A percentile compares a stretch with the other conserved stretches of the same genome.
Evolutionary conservation across 805 yeast genomes (phyloP).

Genomic region (Metschnikowia similis): DNA sequence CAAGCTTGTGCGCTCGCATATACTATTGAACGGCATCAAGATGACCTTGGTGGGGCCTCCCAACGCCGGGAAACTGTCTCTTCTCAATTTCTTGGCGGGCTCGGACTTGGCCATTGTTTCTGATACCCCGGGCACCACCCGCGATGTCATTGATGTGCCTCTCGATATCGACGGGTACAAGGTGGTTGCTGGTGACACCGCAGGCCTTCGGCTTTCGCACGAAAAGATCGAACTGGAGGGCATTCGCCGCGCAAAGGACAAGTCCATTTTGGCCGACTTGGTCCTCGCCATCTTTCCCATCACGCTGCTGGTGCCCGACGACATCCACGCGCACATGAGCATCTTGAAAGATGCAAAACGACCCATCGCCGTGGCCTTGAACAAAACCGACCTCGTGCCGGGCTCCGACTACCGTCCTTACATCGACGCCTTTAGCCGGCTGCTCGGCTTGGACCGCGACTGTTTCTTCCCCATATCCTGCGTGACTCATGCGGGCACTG

Average conservation of each 20-base stretch:
- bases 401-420: constrained; percentile 8
- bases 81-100: constrained; percentile 70
- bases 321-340: constrained; percentile 37
- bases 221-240: constrained; percentile 70
- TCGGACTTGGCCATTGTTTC: constrained; percentile 90
- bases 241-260: constrained; percentile 65
- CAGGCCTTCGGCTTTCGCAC: constrained; percentile 65
- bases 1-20: constrained; percentile 53
- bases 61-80: constrained; percentile 92
- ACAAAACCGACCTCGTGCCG: constrained; percentile 53
- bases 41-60: constrained; percentile 84
- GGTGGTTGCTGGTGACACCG: constrained; percentile 84
- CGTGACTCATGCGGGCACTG: constrained; percentile 50
- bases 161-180: constrained; percentile 81
- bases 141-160: constrained; percentile 81
- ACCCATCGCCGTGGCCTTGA: constrained; percentile 45
- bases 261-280: constrained; percentile 60
- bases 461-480: constrained; percentile 54
- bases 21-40: constrained; percentile 68
- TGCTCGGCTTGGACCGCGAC: constrained; percentile 13
- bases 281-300: constrained; percentile 60
- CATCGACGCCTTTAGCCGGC: constrained; percentile 6
- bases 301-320: constrained; percentile 26
- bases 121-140: constrained; percentile 86
- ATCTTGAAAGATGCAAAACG: constrained; percentile 25